phyloP scores from a whole-genome alignment of 768 basidiomycete genomes.

The Rossbeevera mucosa region DNA sequence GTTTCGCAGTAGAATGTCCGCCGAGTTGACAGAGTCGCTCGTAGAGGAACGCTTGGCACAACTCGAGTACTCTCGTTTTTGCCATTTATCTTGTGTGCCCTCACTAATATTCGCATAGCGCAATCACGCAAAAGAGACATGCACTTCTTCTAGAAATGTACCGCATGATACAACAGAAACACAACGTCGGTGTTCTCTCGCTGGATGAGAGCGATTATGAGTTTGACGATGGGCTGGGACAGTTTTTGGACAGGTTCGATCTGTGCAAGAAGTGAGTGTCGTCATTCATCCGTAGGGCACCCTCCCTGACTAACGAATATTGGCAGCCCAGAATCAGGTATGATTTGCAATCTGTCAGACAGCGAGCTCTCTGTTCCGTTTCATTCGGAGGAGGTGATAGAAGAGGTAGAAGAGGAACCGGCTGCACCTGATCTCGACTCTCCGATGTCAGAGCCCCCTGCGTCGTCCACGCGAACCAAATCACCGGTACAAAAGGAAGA shows the following conservation, averaged over 20 bases:
- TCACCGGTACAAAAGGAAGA: constrained; percentile 24
- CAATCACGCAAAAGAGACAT: constrained; percentile 62
- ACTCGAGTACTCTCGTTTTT: constrained; percentile 23
- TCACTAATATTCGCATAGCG: constrained; percentile 35
- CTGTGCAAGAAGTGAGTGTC: constrained; percentile 45
- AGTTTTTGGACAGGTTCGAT: constrained; percentile 56
- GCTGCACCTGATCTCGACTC: constrained; percentile 23
- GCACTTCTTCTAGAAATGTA: constrained; percentile 69
- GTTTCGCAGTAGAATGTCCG: constrained; percentile 19
- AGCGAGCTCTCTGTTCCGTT: constrained; percentile 26
- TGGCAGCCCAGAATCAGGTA: constrained; percentile 39
- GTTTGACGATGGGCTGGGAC: constrained; percentile 37
- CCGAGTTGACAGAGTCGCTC: constrained; percentile 31
- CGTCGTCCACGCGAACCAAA: constrained; percentile 22
- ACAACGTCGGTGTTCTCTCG: constrained; percentile 38
- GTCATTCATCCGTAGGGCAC: background rate
- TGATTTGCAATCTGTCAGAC: constrained; percentile 36
- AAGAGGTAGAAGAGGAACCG: constrained; percentile 6
- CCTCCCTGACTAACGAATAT: constrained; percentile 5
- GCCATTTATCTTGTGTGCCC: background rate
- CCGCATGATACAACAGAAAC: constrained; percentile 53
- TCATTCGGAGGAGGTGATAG: constrained; percentile 8
- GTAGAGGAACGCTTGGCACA: constrained; percentile 34
- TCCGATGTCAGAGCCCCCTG: constrained; percentile 32
- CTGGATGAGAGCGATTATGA: constrained; percentile 36